phyloP scores from a whole-genome alignment of 2,329 filamentous ascomycete genomes.

The Penicillium freii region DNA sequence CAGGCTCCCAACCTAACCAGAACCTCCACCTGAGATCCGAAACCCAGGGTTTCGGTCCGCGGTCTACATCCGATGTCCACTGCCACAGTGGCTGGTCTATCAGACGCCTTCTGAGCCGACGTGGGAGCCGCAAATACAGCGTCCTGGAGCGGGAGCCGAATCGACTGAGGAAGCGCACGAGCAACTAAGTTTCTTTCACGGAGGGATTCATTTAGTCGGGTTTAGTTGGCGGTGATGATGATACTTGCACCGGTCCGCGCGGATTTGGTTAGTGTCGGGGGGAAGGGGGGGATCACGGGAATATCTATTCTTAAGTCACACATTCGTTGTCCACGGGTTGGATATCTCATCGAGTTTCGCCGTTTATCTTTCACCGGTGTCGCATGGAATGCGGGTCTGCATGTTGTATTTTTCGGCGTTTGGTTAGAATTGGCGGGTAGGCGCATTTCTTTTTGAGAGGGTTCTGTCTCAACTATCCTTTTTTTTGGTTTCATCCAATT shows the following conservation, averaged over 20 bases:
- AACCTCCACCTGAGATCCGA: conserved; percentile 3
- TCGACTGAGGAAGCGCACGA: conserved; percentile 25
- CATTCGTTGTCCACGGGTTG: neutral
- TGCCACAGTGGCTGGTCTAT: conserved; percentile 20
- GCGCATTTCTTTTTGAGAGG: neutral
- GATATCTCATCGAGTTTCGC: neutral
- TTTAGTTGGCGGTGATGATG: neutral
- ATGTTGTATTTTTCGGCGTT: neutral
- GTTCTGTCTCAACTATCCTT: neutral
- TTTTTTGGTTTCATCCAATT: neutral
- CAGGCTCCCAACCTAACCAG: neutral
- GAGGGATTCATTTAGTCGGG: neutral
- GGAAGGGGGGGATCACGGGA: neutral
- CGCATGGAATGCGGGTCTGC: neutral
- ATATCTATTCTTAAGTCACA: neutral
- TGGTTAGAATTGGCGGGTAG: neutral
- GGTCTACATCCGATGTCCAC: neutral
- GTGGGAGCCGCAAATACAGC: conserved; percentile 20
- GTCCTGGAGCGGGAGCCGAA: conserved; percentile 26
- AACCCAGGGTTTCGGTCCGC: neutral
- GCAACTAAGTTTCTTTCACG: conserved; percentile 3
- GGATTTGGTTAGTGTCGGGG: neutral
- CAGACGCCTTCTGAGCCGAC: conserved; percentile 22
- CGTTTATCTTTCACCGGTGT: neutral
- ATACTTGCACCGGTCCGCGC: too few species aligned